Percentiles rank a stretch among this genome's conserved stretches.
phyloP scores from a whole-genome alignment of 2,329 filamentous ascomycete genomes.

The Blumeriella jaapii region DNA sequence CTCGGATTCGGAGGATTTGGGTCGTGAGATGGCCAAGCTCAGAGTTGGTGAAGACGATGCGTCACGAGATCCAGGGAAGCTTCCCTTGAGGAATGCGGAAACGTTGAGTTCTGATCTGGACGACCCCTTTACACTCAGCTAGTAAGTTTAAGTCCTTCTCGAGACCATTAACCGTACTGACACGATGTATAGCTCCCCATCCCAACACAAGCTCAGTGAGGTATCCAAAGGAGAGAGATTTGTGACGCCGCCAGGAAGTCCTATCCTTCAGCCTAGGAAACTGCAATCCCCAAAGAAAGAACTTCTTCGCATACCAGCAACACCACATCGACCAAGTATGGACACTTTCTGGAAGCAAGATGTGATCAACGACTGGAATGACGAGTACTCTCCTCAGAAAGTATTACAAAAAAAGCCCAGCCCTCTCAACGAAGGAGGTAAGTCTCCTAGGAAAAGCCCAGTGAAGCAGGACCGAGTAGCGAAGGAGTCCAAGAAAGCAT shows the following conservation, averaged over 20 bases:
- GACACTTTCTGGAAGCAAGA: slow-evolving; percentile 51
- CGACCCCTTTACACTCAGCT: slow-evolving; percentile 16
- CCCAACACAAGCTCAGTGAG: slow-evolving; percentile 14
- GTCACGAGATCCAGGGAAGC: neutral
- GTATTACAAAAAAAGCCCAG: slow-evolving; percentile 22
- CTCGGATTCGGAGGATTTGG: slow-evolving; percentile 13
- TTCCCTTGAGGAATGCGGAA: neutral
- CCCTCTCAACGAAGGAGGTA: neutral
- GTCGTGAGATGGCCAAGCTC: slow-evolving; percentile 10
- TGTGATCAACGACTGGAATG: slow-evolving; percentile 51
- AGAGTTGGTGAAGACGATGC: slow-evolving; percentile 6
- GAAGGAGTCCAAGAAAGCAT: slow-evolving; percentile 43
- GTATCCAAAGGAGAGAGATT: slow-evolving; percentile 15
- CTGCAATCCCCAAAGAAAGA: slow-evolving; percentile 24
- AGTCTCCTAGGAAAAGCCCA: slow-evolving; percentile 23
- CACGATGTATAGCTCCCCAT: slow-evolving; percentile 15
- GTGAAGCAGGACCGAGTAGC: slow-evolving; percentile 28
- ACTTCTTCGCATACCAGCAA: slow-evolving; percentile 36
- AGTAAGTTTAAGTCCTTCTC: slow-evolving; percentile 10
- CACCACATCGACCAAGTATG: slow-evolving; percentile 40
- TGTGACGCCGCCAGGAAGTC: slow-evolving; percentile 23
- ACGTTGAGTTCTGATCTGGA: slow-evolving; percentile 15
- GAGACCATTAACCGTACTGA: neutral
- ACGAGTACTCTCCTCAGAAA: slow-evolving; percentile 44
- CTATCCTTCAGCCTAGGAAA: slow-evolving; percentile 14